A percentile compares a stretch with the other conserved stretches of the same genome.
Conservation (phyloP, 75 land plant genomes). For the Cupressus sempervirens region DNA sequence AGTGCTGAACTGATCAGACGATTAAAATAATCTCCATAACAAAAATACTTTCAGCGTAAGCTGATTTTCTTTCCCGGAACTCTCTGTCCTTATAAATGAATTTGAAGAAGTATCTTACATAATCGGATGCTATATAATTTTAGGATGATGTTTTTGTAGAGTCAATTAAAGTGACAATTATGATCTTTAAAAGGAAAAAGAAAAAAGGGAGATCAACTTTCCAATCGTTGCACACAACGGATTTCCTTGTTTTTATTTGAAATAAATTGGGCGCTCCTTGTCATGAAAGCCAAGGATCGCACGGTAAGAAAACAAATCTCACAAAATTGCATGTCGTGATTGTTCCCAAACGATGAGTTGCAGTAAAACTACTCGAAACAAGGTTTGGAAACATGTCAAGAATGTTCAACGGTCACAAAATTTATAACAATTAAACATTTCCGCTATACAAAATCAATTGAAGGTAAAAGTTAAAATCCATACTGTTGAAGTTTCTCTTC, state of each 20-base stretch:
- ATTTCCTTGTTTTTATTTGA: too few relatives aligned
- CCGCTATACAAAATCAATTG: background rate
- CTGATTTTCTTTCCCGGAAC: background rate
- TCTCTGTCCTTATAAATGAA: background rate
- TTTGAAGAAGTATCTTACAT: too few relatives aligned
- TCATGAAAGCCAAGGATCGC: background rate
- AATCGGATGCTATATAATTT: too few relatives aligned
- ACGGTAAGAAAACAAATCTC: background rate
- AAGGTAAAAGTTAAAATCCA: background rate
- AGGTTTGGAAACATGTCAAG: background rate
- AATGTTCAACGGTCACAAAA: background rate
- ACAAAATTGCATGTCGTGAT: background rate
- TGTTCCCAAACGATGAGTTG: background rate
- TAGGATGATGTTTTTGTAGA: too few relatives aligned
- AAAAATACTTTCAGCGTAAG: background rate
- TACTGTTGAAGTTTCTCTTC: constrained; percentile 57
- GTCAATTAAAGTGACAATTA: too few relatives aligned
- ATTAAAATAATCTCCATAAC: background rate
- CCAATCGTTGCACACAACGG: too few relatives aligned
- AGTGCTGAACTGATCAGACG: too few relatives aligned
- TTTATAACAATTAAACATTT: background rate
- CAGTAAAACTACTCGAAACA: background rate
- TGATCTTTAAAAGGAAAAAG: too few relatives aligned
- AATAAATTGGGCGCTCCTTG: background rate
- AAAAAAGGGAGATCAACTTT: too few relatives aligned